Conservation (phyloP, 768 basidiomycete genomes). For the Pisolithus albus region DNA sequence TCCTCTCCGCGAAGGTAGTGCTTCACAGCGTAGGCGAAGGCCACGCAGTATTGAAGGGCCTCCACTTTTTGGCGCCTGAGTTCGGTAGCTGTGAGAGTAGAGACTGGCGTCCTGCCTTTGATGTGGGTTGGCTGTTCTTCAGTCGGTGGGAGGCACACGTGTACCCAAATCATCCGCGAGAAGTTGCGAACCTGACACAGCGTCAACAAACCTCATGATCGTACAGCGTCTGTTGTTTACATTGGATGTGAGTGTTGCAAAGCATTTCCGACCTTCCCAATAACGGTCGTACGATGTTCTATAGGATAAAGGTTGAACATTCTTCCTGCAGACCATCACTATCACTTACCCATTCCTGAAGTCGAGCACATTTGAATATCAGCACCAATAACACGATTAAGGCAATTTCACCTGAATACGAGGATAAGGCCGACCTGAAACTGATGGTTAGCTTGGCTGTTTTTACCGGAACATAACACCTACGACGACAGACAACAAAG, state of each 20-base stretch:
- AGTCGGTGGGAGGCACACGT: slow-evolving; percentile 57
- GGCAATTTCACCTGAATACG: slow-evolving; percentile 62
- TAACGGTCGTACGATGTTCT: slow-evolving; percentile 84
- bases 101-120: slow-evolving; percentile 48
- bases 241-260: slow-evolving; percentile 63
- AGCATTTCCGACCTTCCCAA: slow-evolving; percentile 85
- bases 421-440: slow-evolving; percentile 78
- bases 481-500: slow-evolving; percentile 85
- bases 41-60: slow-evolving; percentile 59
- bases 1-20: slow-evolving; percentile 86
- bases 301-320: slow-evolving; percentile 7
- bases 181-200: slow-evolving; percentile 56
- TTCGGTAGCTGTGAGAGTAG: slow-evolving; percentile 42
- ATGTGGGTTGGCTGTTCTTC: slow-evolving; percentile 36
- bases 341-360: slow-evolving; percentile 56
- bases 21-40: slow-evolving; percentile 62
- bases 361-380: neutral
- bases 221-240: slow-evolving; percentile 23
- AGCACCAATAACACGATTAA: neutral
- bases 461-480: slow-evolving; percentile 21
- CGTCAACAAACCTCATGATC: neutral
- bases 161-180: slow-evolving; percentile 72
- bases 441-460: slow-evolving; percentile 1
- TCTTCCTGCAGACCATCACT: neutral
- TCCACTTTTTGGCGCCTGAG: slow-evolving; percentile 64